These are phyloP conservation scores for Geotrichum klebahnii DNA, from an alignment of 1,139 yeast genomes.

Conservation along the genomic window DNA sequence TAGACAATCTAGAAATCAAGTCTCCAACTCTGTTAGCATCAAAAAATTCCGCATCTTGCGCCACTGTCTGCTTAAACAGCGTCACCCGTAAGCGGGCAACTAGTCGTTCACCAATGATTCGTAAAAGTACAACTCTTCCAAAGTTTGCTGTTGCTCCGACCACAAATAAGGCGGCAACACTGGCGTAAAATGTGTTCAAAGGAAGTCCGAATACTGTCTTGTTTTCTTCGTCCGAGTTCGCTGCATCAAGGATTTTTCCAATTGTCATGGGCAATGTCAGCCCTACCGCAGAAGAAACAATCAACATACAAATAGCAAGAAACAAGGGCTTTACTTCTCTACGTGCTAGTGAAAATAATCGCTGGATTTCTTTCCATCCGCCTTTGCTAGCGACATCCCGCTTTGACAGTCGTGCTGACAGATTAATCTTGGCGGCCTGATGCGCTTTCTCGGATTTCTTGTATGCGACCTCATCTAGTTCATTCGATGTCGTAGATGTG, in stretches of 20 bases:
- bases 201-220: slow-evolving; percentile 46
- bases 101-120: slow-evolving; percentile 78
- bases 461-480: slow-evolving; percentile 13
- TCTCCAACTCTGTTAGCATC: slow-evolving; percentile 94
- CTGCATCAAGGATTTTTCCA: slow-evolving; percentile 69
- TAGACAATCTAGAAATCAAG: slow-evolving; percentile 77
- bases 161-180: slow-evolving; percentile 53
- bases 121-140: slow-evolving; percentile 68
- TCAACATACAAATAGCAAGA: slow-evolving; percentile 55
- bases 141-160: slow-evolving; percentile 75
- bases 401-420: slow-evolving; percentile 35
- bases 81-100: slow-evolving; percentile 78
- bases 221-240: slow-evolving; percentile 43
- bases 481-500: not conserved
- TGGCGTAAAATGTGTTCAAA: slow-evolving; percentile 47
- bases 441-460: slow-evolving; percentile 34
- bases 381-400: slow-evolving; percentile 27
- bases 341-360: slow-evolving; percentile 50
- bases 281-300: slow-evolving; percentile 56
- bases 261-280: slow-evolving; percentile 76
- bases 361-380: slow-evolving; percentile 47
- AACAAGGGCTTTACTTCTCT: slow-evolving; percentile 51
- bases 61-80: slow-evolving; percentile 68
- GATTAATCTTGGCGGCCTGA: slow-evolving; percentile 37
- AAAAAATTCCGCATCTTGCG: slow-evolving; percentile 88